These are phyloP conservation scores for Nymphaea thermarum DNA, from an alignment of 164 flowering plant genomes.

Conservation along the genomic window DNA sequence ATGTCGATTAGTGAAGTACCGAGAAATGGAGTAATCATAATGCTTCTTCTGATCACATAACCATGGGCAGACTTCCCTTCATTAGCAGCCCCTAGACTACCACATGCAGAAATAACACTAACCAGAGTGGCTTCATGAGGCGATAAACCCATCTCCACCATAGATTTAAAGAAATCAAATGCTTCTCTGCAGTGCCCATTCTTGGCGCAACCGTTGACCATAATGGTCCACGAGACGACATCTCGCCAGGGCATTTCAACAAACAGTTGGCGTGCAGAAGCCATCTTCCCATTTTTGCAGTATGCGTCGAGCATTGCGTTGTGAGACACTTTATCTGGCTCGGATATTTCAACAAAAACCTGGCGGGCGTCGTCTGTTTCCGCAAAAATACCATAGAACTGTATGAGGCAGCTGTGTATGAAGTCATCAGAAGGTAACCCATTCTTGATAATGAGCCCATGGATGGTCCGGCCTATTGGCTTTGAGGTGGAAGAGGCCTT, in stretches of 20 bases:
- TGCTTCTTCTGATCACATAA: slow-evolving; percentile 30
- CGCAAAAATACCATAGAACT: not conserved
- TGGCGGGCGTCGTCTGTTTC: not conserved
- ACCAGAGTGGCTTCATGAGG: slow-evolving; percentile 84
- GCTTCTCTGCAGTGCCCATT: slow-evolving; percentile 35
- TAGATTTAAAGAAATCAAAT: slow-evolving; percentile 31
- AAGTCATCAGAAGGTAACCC: not conserved
- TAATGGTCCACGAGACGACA: not conserved
- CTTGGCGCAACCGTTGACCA: slow-evolving; percentile 6
- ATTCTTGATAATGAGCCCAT: not conserved
- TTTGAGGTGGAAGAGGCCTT: not conserved
- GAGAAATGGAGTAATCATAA: slow-evolving; percentile 23
- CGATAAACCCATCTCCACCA: slow-evolving; percentile 25
- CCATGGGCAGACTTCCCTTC: slow-evolving; percentile 64
- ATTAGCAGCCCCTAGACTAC: slow-evolving; percentile 28
- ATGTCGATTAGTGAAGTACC: slow-evolving; percentile 57
- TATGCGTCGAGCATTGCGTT: not conserved
- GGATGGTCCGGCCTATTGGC: not conserved
- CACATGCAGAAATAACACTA: slow-evolving; percentile 49
- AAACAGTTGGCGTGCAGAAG: not conserved
- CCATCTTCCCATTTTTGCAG: not conserved
- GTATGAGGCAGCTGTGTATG: not conserved
- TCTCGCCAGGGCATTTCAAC: not conserved
- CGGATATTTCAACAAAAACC: not conserved
- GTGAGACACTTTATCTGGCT: not conserved